Evolutionary conservation across 495 filamentous ascomycete genomes (phyloP).

Genomic region (Hypoxylon intermedium): DNA sequence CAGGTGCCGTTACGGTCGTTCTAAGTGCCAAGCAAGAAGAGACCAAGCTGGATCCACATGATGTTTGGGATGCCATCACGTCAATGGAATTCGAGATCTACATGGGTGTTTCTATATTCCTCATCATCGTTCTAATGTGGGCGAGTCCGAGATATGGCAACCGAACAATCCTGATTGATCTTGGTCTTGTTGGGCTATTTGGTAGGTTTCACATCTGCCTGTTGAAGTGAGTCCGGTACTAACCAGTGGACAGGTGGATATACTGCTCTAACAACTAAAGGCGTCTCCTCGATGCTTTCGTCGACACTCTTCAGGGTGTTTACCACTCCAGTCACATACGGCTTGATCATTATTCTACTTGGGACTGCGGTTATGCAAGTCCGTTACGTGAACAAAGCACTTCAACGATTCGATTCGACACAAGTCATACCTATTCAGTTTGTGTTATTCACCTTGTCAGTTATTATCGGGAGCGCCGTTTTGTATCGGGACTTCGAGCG

Average conservation of each 20-base stretch:
- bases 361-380: slow-evolving; percentile 92
- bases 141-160: slow-evolving; percentile 82
- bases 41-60: slow-evolving; percentile 86
- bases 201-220: slow-evolving; percentile 60
- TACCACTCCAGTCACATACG: slow-evolving; percentile 90
- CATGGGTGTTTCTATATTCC: slow-evolving; percentile 70
- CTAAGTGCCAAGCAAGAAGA: slow-evolving; percentile 89
- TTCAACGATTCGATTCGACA: slow-evolving; percentile 94
- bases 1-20: slow-evolving; percentile 90
- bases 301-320: slow-evolving; percentile 85
- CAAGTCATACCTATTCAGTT: slow-evolving; percentile 98
- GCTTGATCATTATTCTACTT: slow-evolving; percentile 76
- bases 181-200: slow-evolving; percentile 90
- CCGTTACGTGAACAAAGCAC: slow-evolving; percentile 90
- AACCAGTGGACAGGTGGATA: slow-evolving; percentile 75
- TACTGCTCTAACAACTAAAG: slow-evolving; percentile 94
- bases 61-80: slow-evolving; percentile 89
- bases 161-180: slow-evolving; percentile 86
- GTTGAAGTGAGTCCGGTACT: slow-evolving; percentile 9
- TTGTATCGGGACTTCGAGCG: slow-evolving; percentile 94
- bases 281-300: slow-evolving; percentile 91
- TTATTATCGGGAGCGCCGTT: slow-evolving; percentile 91
- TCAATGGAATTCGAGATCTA: slow-evolving; percentile 92
- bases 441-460: slow-evolving; percentile 92
- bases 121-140: slow-evolving; percentile 80